Evolutionary conservation across 306 rosid genomes (phyloP).

Genomic region (Cicer cuneatum): DNA sequence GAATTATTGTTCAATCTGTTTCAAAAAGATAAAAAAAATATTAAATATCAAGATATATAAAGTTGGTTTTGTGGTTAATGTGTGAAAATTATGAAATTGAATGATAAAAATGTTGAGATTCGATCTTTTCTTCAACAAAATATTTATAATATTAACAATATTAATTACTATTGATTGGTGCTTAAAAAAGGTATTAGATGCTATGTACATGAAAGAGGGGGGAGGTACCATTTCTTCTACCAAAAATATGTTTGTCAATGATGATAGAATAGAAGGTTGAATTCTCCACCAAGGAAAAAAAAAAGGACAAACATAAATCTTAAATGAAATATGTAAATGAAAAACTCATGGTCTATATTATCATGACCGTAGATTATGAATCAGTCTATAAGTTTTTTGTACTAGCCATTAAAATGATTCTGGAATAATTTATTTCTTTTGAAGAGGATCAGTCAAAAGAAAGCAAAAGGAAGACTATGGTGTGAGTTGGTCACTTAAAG

Average conservation of each 20-base stretch:
- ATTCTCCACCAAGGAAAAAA: conserved; percentile 26
- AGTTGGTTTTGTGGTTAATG: too few species aligned
- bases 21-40: conserved; percentile 26
- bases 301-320: not conserved
- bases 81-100: too few species aligned
- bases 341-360: conserved; percentile 59
- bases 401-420: conserved; percentile 45
- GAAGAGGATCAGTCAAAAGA: conserved; percentile 57
- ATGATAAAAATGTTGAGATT: too few species aligned
- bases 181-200: conserved; percentile 52
- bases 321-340: conserved; percentile 33
- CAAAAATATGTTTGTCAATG: conserved; percentile 49
- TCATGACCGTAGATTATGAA: conserved; percentile 34
- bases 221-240: conserved; percentile 47
- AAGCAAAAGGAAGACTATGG: conserved; percentile 50
- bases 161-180: too few species aligned
- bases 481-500: conserved; percentile 67
- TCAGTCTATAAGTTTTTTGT: conserved; percentile 41
- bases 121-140: too few species aligned
- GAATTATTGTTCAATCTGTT: conserved; percentile 35
- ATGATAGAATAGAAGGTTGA: conserved; percentile 31
- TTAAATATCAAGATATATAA: too few species aligned
- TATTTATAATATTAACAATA: too few species aligned
- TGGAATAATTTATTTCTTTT: conserved; percentile 38
- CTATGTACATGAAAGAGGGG: conserved; percentile 39